Evolutionary conservation across 1,284 basidiomycete genomes (phyloP).

Genomic region (Anthracocystis walkeri): DNA sequence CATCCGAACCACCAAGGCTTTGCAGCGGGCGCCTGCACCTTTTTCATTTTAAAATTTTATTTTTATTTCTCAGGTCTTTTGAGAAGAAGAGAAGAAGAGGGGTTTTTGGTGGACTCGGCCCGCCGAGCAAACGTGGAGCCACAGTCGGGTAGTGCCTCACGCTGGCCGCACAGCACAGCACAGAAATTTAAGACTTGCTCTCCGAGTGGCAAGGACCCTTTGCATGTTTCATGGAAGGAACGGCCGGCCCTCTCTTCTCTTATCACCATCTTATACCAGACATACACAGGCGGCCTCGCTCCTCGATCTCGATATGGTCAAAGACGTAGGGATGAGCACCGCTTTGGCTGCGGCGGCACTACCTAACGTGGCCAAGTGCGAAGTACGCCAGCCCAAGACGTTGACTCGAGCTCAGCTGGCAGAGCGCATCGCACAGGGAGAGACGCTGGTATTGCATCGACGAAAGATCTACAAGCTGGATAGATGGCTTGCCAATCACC

Average conservation of each 20-base stretch:
- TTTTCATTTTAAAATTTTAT: background rate
- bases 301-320: constrained; percentile 3
- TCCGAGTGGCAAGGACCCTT: constrained; percentile 1
- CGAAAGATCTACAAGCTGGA: constrained; percentile 84
- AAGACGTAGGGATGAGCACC: constrained; percentile 9
- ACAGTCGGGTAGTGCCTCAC: no score
- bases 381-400: constrained; percentile 22
- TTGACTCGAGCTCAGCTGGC: constrained; percentile 61
- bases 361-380: constrained; percentile 3
- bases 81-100: background rate
- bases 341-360: constrained; percentile 4
- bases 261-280: no score
- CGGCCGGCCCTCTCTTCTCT: no score
- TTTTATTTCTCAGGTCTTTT: background rate
- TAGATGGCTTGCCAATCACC: constrained; percentile 83
- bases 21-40: background rate
- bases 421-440: constrained; percentile 62
- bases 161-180: no score
- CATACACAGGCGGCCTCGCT: background rate
- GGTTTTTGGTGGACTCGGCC: no score
- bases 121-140: no score
- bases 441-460: constrained; percentile 83
- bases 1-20: constrained; percentile 1
- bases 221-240: background rate
- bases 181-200: background rate